Evolutionary conservation across 768 basidiomycete genomes (phyloP).

Genomic region (Lactarius evosmus): DNA sequence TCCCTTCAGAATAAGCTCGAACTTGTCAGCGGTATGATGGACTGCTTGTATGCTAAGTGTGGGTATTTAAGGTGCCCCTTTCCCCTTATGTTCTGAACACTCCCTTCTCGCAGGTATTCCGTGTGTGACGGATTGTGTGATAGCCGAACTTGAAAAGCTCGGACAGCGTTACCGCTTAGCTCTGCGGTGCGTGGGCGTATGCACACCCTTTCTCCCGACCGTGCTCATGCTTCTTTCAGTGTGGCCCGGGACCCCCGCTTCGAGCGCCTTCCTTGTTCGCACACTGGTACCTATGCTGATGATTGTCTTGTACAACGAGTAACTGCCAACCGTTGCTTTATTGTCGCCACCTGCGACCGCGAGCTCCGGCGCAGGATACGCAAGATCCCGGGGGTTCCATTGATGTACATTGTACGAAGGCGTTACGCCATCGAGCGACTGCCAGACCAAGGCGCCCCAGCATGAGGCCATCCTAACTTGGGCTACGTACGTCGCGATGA

Average conservation of each 20-base stretch:
- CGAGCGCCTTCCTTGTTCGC: constrained; percentile 88
- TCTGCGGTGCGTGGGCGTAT: constrained; percentile 60
- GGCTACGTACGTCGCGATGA: constrained; percentile 5
- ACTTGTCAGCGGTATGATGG: constrained; percentile 98
- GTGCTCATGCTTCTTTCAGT: constrained; percentile 41
- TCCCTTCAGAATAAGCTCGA: constrained; percentile 97
- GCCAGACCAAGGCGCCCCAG: constrained; percentile 90
- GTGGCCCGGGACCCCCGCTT: constrained; percentile 97
- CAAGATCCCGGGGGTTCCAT: constrained; percentile 87
- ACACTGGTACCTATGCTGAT: constrained; percentile 97
- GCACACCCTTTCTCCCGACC: constrained; percentile 2
- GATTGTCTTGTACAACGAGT: constrained; percentile 98
- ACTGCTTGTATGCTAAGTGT: constrained; percentile 98
- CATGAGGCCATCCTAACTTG: constrained; percentile 12
- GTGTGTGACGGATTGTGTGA: constrained; percentile 98
- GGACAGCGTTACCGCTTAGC: constrained; percentile 95
- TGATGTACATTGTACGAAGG: constrained; percentile 95
- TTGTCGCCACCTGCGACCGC: constrained; percentile 97
- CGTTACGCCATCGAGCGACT: constrained; percentile 93
- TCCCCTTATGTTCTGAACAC: constrained; percentile 18
- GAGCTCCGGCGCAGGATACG: constrained; percentile 90
- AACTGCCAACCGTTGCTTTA: constrained; percentile 91
- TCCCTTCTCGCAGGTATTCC: constrained; percentile 70
- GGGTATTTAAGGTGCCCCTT: constrained; percentile 31
- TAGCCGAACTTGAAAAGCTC: constrained; percentile 97